These are phyloP conservation scores for Carex kokanica DNA, from an alignment of 176 grass and related monocot species.

Conservation along the genomic window DNA sequence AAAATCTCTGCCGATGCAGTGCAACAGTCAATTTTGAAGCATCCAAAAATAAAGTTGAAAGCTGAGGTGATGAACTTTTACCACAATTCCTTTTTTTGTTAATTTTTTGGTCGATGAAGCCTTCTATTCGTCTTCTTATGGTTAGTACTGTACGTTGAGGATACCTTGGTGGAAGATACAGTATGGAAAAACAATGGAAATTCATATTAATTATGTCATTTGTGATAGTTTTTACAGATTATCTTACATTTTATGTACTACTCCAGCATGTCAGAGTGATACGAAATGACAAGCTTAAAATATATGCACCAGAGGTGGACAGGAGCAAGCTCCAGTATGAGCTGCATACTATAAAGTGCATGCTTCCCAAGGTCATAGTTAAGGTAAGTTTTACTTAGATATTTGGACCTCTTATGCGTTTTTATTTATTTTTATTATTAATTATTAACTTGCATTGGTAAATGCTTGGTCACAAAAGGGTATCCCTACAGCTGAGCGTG, in stretches of 20 bases:
- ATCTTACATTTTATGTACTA: slow-evolving; percentile 16
- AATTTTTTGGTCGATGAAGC: slow-evolving; percentile 5
- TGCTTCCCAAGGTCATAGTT: slow-evolving; percentile 93
- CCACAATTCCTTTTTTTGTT: neutral
- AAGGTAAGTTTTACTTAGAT: slow-evolving; percentile 48
- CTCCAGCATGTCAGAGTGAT: slow-evolving; percentile 62
- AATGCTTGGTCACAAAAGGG: slow-evolving; percentile 42
- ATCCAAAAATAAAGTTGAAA: slow-evolving; percentile 91
- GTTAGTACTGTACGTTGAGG: slow-evolving; percentile 12
- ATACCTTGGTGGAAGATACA: neutral
- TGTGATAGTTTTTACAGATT: neutral
- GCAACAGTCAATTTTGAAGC: slow-evolving; percentile 69
- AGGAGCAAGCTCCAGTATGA: slow-evolving; percentile 70
- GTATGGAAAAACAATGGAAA: neutral
- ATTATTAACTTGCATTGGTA: slow-evolving; percentile 4
- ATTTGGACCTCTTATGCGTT: neutral
- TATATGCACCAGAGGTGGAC: slow-evolving; percentile 72
- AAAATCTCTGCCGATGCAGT: slow-evolving; percentile 64
- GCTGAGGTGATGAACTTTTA: slow-evolving; percentile 49
- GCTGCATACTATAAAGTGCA: slow-evolving; percentile 57
- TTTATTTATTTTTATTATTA: neutral
- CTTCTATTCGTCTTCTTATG: neutral
- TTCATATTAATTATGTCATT: neutral
- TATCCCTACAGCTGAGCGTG: slow-evolving; percentile 83
- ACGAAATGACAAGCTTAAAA: slow-evolving; percentile 57